phyloP scores from a whole-genome alignment of 2,329 filamentous ascomycete genomes.

The Aspergillus proliferans region DNA sequence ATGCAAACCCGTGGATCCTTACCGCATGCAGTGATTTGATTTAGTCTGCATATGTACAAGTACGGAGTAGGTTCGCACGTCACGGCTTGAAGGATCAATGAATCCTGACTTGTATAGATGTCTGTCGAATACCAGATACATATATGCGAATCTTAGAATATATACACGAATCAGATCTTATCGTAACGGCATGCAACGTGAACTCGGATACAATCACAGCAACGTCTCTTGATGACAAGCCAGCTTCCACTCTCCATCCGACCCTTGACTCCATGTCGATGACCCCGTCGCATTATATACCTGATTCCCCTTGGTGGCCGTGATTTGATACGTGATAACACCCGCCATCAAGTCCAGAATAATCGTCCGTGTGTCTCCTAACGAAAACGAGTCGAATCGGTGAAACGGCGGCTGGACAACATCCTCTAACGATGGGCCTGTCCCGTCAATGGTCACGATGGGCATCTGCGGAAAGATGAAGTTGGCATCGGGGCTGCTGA shows the following conservation, averaged over 20 bases:
- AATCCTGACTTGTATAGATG: too few species aligned
- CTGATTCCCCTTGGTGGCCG: slow-evolving; percentile 20
- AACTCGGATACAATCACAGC: background rate
- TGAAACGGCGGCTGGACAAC: slow-evolving; percentile 28
- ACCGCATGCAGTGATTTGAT: too few species aligned
- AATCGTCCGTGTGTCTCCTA: slow-evolving; percentile 25
- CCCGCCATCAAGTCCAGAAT: slow-evolving; percentile 34
- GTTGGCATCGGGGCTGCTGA: slow-evolving; percentile 26
- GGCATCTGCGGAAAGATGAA: slow-evolving; percentile 28
- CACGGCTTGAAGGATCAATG: too few species aligned
- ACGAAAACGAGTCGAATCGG: slow-evolving; percentile 27
- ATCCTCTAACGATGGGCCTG: slow-evolving; percentile 15
- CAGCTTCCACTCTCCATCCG: slow-evolving; percentile 33
- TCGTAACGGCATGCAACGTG: too few species aligned
- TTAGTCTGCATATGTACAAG: too few species aligned
- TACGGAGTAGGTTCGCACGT: too few species aligned
- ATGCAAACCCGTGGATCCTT: too few species aligned
- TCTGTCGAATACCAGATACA: too few species aligned
- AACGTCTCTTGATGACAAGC: slow-evolving; percentile 29
- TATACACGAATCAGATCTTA: too few species aligned
- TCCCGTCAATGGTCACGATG: slow-evolving; percentile 24
- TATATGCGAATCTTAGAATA: too few species aligned
- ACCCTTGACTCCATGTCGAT: slow-evolving; percentile 33
- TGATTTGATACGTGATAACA: slow-evolving; percentile 27
- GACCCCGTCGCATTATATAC: slow-evolving; percentile 24